Conservation (phyloP, 768 basidiomycete genomes). For the Boletus tomentosulus region DNA sequence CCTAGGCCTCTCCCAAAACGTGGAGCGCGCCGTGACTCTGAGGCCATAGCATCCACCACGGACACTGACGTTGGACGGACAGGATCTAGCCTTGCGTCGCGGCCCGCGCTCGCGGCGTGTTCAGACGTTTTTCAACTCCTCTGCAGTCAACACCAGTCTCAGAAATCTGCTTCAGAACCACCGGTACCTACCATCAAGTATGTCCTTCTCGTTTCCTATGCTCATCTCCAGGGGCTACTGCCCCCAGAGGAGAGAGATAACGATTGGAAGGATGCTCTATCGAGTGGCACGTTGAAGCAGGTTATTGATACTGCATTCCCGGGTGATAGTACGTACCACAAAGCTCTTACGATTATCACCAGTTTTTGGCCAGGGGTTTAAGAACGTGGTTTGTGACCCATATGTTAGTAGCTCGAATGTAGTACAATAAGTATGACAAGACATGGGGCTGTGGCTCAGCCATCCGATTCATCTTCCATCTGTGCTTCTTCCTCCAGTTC, state of each 20-base stretch:
- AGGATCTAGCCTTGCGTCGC: constrained; percentile 23
- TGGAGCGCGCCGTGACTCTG: constrained; percentile 14
- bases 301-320: constrained; percentile 29
- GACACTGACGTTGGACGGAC: constrained; percentile 12
- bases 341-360: constrained; percentile 18
- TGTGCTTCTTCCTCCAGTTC: constrained; percentile 32
- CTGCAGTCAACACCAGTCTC: constrained; percentile 10
- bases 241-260: constrained; percentile 27
- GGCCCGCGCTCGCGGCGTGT: constrained; percentile 20
- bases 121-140: constrained; percentile 29
- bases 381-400: background rate
- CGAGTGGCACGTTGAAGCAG: constrained; percentile 21
- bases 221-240: constrained; percentile 30
- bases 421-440: background rate
- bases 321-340: constrained; percentile 23
- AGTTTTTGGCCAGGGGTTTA: constrained; percentile 13
- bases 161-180: constrained; percentile 2
- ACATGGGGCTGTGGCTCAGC: background rate
- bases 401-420: background rate
- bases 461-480: constrained; percentile 29
- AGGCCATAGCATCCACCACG: background rate
- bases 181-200: constrained; percentile 33
- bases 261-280: constrained; percentile 32
- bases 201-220: constrained; percentile 37
- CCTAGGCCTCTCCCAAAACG: constrained; percentile 33